Evolutionary conservation across 306 rosid genomes (phyloP).

Genomic region (Hippophae gyantsensis): DNA sequence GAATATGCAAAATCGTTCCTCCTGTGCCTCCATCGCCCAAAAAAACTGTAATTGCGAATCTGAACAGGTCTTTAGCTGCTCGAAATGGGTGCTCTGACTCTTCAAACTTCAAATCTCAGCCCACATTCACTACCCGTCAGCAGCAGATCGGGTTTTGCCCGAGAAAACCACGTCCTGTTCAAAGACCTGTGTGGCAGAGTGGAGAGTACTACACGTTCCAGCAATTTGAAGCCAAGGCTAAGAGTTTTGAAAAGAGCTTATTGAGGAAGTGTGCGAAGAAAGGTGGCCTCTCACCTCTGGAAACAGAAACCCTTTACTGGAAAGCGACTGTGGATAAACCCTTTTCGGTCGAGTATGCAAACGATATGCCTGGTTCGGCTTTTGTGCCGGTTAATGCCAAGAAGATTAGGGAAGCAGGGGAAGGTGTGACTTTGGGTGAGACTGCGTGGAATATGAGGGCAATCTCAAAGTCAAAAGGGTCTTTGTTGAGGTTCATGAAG

Average conservation of each 20-base stretch:
- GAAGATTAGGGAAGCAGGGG: slow-evolving; percentile 50
- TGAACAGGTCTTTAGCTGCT: slow-evolving; percentile 51
- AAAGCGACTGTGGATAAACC: slow-evolving; percentile 90
- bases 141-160: slow-evolving; percentile 99
- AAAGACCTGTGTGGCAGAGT: slow-evolving; percentile 95
- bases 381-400: slow-evolving; percentile 33
- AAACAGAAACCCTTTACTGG: slow-evolving; percentile 80
- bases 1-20: slow-evolving; percentile 95
- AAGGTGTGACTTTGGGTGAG: slow-evolving; percentile 55
- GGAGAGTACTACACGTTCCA: slow-evolving; percentile 70
- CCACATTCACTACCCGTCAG: slow-evolving; percentile 97
- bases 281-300: slow-evolving; percentile 44
- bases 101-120: slow-evolving; percentile 28
- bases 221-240: slow-evolving; percentile 75
- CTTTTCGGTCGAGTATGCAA: slow-evolving; percentile 83
- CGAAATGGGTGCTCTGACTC: slow-evolving; percentile 27
- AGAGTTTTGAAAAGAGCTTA: slow-evolving; percentile 57
- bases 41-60: slow-evolving; percentile 73
- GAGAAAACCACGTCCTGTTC: slow-evolving; percentile 59
- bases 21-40: slow-evolving; percentile 68
- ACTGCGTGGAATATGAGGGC: slow-evolving; percentile 94
- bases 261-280: slow-evolving; percentile 44
- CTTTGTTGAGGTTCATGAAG: slow-evolving; percentile 90
- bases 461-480: slow-evolving; percentile 76
- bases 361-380: slow-evolving; percentile 98